Evolutionary conservation across 2,329 filamentous ascomycete species (phyloP).

Genomic region (Monilinia fructigena): DNA sequence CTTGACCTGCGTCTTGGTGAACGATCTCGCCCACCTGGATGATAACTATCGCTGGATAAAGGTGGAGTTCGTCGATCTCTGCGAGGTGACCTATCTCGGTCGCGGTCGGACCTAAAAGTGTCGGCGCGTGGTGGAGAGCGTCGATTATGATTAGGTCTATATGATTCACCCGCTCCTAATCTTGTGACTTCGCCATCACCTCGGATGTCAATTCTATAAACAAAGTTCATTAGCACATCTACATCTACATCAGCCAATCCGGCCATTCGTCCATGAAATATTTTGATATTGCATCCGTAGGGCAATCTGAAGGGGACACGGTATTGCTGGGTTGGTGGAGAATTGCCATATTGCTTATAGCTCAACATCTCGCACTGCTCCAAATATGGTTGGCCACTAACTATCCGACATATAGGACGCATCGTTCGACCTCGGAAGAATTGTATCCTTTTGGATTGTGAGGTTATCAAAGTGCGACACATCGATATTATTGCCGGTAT

Average conservation of each 20-base stretch:
- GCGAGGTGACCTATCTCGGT: conserved; percentile 33
- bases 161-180: conserved; percentile 40
- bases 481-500: neutral
- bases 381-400: neutral
- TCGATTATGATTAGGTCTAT: conserved; percentile 35
- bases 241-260: neutral
- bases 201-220: conserved; percentile 27
- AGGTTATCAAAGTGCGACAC: neutral
- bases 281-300: neutral
- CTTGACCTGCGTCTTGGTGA: conserved; percentile 39
- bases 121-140: conserved; percentile 37
- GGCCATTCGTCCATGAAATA: neutral
- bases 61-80: conserved; percentile 34
- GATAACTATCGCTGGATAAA: conserved; percentile 36
- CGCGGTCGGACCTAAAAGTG: conserved; percentile 34
- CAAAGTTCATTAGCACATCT: conserved; percentile 24
- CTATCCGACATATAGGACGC: neutral
- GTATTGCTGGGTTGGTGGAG: neutral
- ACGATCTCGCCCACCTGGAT: conserved; percentile 35
- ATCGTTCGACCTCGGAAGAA: neutral
- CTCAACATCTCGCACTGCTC: neutral
- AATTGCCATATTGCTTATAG: neutral
- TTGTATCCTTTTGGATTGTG: neutral
- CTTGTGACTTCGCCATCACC: conserved; percentile 40
- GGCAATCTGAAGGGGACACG: neutral